Base-by-base conservation (phyloP, 2,329 filamentous ascomycete genomes). In the Colletotrichum euphorbiae region DNA sequence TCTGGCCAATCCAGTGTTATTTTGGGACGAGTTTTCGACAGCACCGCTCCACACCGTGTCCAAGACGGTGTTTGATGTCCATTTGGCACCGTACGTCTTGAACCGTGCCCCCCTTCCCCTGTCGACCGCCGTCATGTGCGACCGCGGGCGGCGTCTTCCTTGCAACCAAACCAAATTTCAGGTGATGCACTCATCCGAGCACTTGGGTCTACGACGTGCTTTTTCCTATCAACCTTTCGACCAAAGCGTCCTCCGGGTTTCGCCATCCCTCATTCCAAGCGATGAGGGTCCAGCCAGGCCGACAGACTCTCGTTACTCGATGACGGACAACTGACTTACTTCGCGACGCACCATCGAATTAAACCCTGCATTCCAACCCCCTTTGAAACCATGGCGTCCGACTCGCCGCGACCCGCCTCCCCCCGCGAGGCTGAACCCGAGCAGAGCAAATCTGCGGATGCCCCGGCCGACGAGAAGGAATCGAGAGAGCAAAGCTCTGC, bases 341-440 rank as follows among this genome's bases (percentile, higher is more conserved):
- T 56, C 51, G 51, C 48, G 56, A 66, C 62, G 31, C 52, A 65
- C 60, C 61, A 56, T 15, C 51, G 43, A 33, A 65, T 66, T 57
- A 33, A 66, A 60, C 66, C 54, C 66, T 66, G 48, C 66, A 69
- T 69, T 69, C 55, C 58, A 52, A 28, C 43, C 8, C 24, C 31
- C 66, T 66, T 65, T 51, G 61, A 59, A 59, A 69, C 54, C 66
- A 69, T 69, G 66, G 21, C 61, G 66, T 55, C 61, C 19, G 54
- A 66, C 13, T 60, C 61, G n/a, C 55, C 55, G 15, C 66, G 50
- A 50, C 48, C 61, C 33, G 50, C 43, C 56, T 62, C 67, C 56
- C 63, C 62, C 12, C 56, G 28, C 19, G 45, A 69, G 38, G 56
- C 56, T 33, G 62, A 67, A 28, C 57, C 50, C 8, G 48, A 60